Conservation (phyloP, 805 yeast species). For the Wickerhamomyces hampshirensis region DNA sequence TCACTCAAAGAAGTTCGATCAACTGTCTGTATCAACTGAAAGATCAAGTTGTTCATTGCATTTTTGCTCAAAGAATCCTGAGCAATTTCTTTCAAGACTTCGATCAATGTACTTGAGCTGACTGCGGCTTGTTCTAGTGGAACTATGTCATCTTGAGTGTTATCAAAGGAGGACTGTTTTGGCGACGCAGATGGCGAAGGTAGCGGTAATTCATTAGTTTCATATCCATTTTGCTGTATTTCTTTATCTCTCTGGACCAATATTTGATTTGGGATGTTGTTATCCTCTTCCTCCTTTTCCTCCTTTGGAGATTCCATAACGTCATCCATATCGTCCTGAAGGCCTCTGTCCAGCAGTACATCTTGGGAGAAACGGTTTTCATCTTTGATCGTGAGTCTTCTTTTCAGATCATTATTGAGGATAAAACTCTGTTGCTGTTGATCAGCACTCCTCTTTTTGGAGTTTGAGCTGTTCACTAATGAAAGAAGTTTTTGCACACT, state of each 20-base stretch:
- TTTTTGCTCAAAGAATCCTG: conserved; percentile 32
- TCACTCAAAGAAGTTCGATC: conserved; percentile 60
- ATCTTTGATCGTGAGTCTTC: conserved; percentile 13
- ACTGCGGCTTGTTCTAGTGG: conserved; percentile 5
- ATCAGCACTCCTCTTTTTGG: not conserved
- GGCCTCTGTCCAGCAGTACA: conserved; percentile 1
- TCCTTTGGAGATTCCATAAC: conserved; percentile 1
- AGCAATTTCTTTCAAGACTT: conserved; percentile 13
- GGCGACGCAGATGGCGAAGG: conserved; percentile 71
- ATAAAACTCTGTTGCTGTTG: not conserved
- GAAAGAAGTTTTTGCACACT: not conserved
- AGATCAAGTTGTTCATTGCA: conserved; percentile 46
- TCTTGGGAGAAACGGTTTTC: not conserved
- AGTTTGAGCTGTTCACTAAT: not conserved
- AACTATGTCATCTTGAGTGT: conserved; percentile 9
- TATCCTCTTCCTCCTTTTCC: conserved; percentile 15
- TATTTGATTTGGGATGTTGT: conserved; percentile 19
- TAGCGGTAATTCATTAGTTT: conserved; percentile 42
- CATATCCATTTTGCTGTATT: conserved; percentile 1
- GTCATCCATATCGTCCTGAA: conserved; percentile 2
- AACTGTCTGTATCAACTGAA: conserved; percentile 50
- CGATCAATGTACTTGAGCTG: conserved; percentile 7
- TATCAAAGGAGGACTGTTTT: conserved; percentile 29
- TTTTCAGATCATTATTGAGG: conserved; percentile 4
- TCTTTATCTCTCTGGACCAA: conserved; percentile 1